phyloP scores from a whole-genome alignment of 208 protist species.

The Wallacemonas sp. region DNA sequence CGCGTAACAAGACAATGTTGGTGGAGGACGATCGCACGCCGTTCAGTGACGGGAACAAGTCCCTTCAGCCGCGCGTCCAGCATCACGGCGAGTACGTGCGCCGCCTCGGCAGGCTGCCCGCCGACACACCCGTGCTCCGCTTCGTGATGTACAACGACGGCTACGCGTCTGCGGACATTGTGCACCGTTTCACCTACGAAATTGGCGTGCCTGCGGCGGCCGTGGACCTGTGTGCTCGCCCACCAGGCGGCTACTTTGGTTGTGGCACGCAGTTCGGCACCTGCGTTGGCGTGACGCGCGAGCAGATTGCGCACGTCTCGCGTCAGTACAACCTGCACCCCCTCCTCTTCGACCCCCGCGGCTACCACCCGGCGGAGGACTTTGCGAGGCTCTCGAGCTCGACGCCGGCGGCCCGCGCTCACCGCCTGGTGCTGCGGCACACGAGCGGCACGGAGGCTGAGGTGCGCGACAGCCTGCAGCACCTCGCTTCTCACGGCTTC shows the following conservation, averaged over 20 bases:
- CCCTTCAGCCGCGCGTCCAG: slow-evolving; percentile 54
- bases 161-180: slow-evolving; percentile 45
- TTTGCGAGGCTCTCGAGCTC: neutral
- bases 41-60: slow-evolving; percentile 73
- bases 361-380: slow-evolving; percentile 30
- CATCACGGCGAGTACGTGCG: slow-evolving; percentile 83
- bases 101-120: slow-evolving; percentile 49
- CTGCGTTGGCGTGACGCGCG: slow-evolving; percentile 70
- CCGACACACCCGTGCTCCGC: slow-evolving; percentile 47
- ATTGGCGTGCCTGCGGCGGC: slow-evolving; percentile 53
- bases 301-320: slow-evolving; percentile 75
- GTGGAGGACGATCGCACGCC: slow-evolving; percentile 58
- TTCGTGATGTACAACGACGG: slow-evolving; percentile 82
- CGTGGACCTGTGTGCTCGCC: slow-evolving; percentile 30
- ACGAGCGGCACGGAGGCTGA: slow-evolving; percentile 40
- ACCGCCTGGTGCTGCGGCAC: slow-evolving; percentile 71
- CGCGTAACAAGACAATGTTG: slow-evolving; percentile 54
- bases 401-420: slow-evolving; percentile 40
- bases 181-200: slow-evolving; percentile 75
- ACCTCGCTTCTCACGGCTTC: slow-evolving; percentile 48
- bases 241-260: slow-evolving; percentile 62
- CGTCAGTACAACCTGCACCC: slow-evolving; percentile 83
- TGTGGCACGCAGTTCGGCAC: slow-evolving; percentile 72
- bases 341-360: slow-evolving; percentile 71
- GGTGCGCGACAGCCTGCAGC: slow-evolving; percentile 28